Evolutionary conservation across 1,284 basidiomycete species (phyloP), one percentile per base, ranked within the genome.

Genomic region (Golubevia pallescens): DNA sequence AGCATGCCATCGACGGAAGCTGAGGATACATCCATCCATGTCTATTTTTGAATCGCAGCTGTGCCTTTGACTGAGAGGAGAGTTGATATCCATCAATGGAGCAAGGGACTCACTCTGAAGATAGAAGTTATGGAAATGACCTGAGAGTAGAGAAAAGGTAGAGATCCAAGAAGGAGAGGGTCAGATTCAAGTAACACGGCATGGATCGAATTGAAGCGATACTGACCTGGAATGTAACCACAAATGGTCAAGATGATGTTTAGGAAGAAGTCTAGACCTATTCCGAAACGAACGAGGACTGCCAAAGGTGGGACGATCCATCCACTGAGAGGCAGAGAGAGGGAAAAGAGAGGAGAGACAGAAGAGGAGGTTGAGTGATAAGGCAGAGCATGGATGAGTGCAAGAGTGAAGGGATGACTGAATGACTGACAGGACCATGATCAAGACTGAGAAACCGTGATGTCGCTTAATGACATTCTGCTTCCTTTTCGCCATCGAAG

Each of bases 271-370:
- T 97, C 96, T 55, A 86, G 87, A 3, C 94, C 95, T 75, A 98
- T 90, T 28, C 96, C 96, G 86, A 99, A 99, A 65, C 96, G 90
- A 28, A 94, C 92, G 34, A 94, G 93, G 53, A 99, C 94, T 69
- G 96, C 96, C 42, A 72, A 32, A 14, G 72, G 73, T n/a, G 78
- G 75, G 19, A 66, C 60, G 57, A 78, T 51, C 74, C 70, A 75
- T 2, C 67, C 66, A 16, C 54, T 48, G 55, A 63, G 57, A 63
- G 52, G 6, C 24, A 56, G 20, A 42, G n/a, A 32, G 38, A 3
- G 32, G 32, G 58, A 32, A 54, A 42, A 20, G 21, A 20, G 21
- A 57, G 13, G 55, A 53, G 58, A 55, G 32, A 54, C 8, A 16
- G 32, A 20, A 32, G 21, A 24, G 32, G 59, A 54, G 52, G 23